Percentiles rank a stretch among this genome's conserved stretches.
These are phyloP conservation scores for Begonia loranthoides DNA, from an alignment of 306 rosid genomes.

Conservation along the genomic window DNA sequence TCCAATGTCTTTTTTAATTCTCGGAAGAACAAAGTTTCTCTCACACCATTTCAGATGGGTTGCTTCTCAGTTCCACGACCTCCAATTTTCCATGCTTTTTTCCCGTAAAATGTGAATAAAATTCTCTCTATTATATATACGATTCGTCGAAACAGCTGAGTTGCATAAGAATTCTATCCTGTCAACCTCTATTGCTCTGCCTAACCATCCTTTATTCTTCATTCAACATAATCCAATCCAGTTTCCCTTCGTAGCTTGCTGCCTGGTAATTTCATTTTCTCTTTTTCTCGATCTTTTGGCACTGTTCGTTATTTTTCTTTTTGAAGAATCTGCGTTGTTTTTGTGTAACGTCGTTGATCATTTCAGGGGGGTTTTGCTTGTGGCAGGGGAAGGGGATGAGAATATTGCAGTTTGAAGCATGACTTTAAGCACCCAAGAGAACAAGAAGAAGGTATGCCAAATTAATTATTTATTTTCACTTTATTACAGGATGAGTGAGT, in stretches of 20 bases:
- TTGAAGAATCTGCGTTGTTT: too few relatives aligned
- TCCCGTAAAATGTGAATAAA: conserved; percentile 9
- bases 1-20: conserved; percentile 14
- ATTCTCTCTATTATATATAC: not conserved
- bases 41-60: conserved; percentile 9
- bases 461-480: not conserved
- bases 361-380: conserved; percentile 11
- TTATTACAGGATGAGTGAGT: not conserved
- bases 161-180: conserved; percentile 24
- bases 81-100: conserved; percentile 16
- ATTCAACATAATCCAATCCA: conserved; percentile 10
- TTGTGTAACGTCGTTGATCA: not conserved
- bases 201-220: conserved; percentile 16
- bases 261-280: conserved; percentile 1
- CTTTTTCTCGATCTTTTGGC: conserved; percentile 1
- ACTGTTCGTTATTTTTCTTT: too few relatives aligned
- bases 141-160: conserved; percentile 31
- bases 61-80: conserved; percentile 21
- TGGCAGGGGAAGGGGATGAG: too few relatives aligned
- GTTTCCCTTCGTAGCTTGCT: conserved; percentile 15
- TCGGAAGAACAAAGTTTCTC: conserved; percentile 13
- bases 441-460: conserved; percentile 22
- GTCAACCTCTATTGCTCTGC: conserved; percentile 19
- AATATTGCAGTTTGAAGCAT: conserved; percentile 14
- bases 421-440: conserved; percentile 22